phyloP scores from a whole-genome alignment of 2,329 filamentous ascomycete species.

The Pseudocercospora cruenta region DNA sequence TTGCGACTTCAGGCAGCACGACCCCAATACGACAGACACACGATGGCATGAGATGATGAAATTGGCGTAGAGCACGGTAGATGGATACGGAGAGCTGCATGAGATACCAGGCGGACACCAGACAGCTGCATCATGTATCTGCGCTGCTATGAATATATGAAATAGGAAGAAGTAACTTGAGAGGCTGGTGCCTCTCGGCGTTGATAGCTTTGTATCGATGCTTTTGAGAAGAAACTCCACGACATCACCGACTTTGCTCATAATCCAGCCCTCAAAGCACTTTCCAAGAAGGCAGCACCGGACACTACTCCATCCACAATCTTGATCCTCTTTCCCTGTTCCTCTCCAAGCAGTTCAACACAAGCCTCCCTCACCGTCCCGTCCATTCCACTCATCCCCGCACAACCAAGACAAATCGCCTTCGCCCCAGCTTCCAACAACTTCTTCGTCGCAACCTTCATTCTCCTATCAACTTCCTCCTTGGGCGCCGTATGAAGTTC shows the following conservation, averaged over 20 bases:
- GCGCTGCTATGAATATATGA: slow-evolving; percentile 8
- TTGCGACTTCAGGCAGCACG: slow-evolving; percentile 15
- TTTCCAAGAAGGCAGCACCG: slow-evolving; percentile 65
- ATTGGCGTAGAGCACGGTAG: not conserved
- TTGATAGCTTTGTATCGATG: slow-evolving; percentile 1
- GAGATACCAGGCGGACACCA: slow-evolving; percentile 14
- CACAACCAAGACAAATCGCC: slow-evolving; percentile 83
- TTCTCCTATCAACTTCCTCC: slow-evolving; percentile 65
- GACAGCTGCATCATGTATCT: slow-evolving; percentile 10
- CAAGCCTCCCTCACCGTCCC: slow-evolving; percentile 17
- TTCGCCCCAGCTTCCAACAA: slow-evolving; percentile 54
- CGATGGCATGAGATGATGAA: slow-evolving; percentile 13
- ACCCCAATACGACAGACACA: slow-evolving; percentile 7
- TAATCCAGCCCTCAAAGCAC: slow-evolving; percentile 42
- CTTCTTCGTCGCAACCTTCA: slow-evolving; percentile 70
- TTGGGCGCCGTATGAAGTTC: slow-evolving; percentile 74
- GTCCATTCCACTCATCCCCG: slow-evolving; percentile 87
- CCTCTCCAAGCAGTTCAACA: slow-evolving; percentile 48
- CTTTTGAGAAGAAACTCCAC: not conserved
- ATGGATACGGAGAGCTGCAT: slow-evolving; percentile 17
- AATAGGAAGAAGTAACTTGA: not conserved
- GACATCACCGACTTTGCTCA: not conserved
- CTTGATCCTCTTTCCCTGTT: slow-evolving; percentile 61
- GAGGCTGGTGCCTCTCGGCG: not conserved
- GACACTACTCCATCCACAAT: slow-evolving; percentile 82